A percentile compares a stretch with the other conserved stretches of the same genome.
Conservation (phyloP, 164 flowering plant genomes). For the Hamamelis virginiana region DNA sequence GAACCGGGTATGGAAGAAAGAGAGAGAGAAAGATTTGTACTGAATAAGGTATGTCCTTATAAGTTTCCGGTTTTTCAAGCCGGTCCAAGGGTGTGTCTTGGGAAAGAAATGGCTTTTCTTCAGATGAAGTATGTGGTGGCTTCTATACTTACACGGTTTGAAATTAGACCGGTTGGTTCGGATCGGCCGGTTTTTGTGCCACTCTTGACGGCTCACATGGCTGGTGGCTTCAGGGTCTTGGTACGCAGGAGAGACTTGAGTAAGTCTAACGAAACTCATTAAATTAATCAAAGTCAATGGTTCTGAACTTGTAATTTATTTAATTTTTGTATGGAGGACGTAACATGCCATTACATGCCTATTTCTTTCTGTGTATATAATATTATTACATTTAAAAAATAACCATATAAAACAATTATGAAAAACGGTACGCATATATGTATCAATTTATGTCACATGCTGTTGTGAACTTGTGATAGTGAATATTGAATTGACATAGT, state of each 20-base stretch:
- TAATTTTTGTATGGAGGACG: background rate
- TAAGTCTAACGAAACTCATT: no score
- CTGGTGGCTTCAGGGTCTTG: slow-evolving; percentile 50
- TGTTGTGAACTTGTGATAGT: no score
- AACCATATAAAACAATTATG: no score
- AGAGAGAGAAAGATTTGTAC: no score
- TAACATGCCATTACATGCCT: background rate
- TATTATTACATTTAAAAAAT: no score
- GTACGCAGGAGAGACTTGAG: slow-evolving; percentile 29
- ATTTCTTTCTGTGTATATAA: no score
- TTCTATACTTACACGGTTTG: slow-evolving; percentile 27
- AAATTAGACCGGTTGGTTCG: slow-evolving; percentile 29
- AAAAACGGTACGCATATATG: no score
- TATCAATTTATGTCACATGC: no score
- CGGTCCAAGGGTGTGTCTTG: slow-evolving; percentile 44
- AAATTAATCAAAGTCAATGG: slow-evolving; percentile 11
- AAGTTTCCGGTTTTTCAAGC: slow-evolving; percentile 46
- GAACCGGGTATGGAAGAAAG: slow-evolving; percentile 13
- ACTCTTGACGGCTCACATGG: slow-evolving; percentile 63
- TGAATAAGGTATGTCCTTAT: slow-evolving; percentile 28
- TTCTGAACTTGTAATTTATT: no score
- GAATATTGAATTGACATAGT: no score
- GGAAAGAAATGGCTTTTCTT: slow-evolving; percentile 39
- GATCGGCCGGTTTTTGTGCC: slow-evolving; percentile 46
- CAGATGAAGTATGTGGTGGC: slow-evolving; percentile 39